phyloP scores from a whole-genome alignment of 2,329 filamentous ascomycete genomes.

The Biscogniauxia sp. region DNA sequence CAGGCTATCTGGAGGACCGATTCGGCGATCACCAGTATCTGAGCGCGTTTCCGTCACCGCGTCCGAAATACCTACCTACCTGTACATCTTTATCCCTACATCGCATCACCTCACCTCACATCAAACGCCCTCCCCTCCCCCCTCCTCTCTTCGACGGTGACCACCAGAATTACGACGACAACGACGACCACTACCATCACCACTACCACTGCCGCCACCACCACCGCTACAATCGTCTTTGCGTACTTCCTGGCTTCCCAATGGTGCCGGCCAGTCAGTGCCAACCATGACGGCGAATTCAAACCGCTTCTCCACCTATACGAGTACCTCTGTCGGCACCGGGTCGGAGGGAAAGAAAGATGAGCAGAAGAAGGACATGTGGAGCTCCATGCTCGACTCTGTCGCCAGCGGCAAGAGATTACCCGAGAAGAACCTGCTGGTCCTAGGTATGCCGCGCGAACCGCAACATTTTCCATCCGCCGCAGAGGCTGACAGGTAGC shows the following conservation, averaged over 20 bases:
- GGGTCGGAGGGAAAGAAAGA: slow-evolving; percentile 57
- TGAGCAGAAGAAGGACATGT: slow-evolving; percentile 84
- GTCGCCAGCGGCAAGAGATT: slow-evolving; percentile 87
- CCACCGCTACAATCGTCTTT: slow-evolving; percentile 1
- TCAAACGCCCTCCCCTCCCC: no score
- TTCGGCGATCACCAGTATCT: background rate
- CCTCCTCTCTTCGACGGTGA: no score
- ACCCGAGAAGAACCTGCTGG: slow-evolving; percentile 86
- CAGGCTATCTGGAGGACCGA: background rate
- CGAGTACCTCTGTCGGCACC: slow-evolving; percentile 46
- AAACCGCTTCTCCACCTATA: slow-evolving; percentile 60
- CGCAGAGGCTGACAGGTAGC: slow-evolving; percentile 31
- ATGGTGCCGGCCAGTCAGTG: slow-evolving; percentile 23
- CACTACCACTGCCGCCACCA: background rate
- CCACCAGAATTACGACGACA: background rate
- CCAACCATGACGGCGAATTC: slow-evolving; percentile 49
- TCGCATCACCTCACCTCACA: background rate
- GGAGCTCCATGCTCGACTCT: slow-evolving; percentile 88
- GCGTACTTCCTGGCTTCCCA: slow-evolving; percentile 8
- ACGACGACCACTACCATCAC: background rate
- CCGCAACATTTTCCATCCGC: background rate
- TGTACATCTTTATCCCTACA: background rate
- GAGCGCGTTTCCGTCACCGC: background rate
- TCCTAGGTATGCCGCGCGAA: slow-evolving; percentile 61
- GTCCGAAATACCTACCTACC: background rate